Evolutionary conservation across 352 stramenopile species (phyloP).

Genomic region (Globisporangium rhizosaccharum): DNA sequence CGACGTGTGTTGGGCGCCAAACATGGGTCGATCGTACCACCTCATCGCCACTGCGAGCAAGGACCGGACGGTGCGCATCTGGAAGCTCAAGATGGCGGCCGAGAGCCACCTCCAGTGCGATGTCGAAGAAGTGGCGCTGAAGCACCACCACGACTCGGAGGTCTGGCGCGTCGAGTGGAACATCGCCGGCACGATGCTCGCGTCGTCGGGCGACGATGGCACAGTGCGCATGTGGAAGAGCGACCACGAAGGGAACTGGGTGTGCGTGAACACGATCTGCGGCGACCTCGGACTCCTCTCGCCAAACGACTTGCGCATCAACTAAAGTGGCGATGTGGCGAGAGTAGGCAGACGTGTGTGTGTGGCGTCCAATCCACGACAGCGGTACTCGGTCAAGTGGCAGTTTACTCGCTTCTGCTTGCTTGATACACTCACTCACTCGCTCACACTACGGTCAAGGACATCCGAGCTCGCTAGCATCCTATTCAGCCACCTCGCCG

Average conservation of each 20-base stretch:
- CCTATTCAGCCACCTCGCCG: too few species aligned
- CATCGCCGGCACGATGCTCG: slow-evolving; percentile 94
- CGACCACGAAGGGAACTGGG: slow-evolving; percentile 90
- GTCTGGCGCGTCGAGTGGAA: slow-evolving; percentile 97
- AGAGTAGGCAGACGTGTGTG: too few species aligned
- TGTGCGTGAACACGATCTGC: slow-evolving; percentile 85
- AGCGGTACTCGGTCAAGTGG: too few species aligned
- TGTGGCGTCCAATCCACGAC: too few species aligned
- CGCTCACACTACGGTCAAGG: too few species aligned
- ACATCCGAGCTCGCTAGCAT: too few species aligned
- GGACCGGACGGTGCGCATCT: slow-evolving; percentile 87
- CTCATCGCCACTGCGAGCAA: slow-evolving; percentile 91
- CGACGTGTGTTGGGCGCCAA: slow-evolving; percentile 95
- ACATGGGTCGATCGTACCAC: slow-evolving; percentile 92
- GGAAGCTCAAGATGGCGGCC: slow-evolving; percentile 68
- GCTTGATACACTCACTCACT: too few species aligned
- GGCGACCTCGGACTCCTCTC: slow-evolving; percentile 51
- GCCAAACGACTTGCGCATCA: slow-evolving; percentile 21
- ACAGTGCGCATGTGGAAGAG: slow-evolving; percentile 95
- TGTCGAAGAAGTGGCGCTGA: slow-evolving; percentile 67
- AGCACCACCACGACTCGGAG: slow-evolving; percentile 85
- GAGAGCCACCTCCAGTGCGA: slow-evolving; percentile 62
- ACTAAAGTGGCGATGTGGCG: neutral
- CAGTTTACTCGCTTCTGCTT: neutral
- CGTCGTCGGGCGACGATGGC: slow-evolving; percentile 91